Percentiles rank a stretch among this genome's conserved stretches.
These are phyloP conservation scores for Eutrema yunnanense DNA, from an alignment of 345 rosid genomes.

Conservation along the genomic window DNA sequence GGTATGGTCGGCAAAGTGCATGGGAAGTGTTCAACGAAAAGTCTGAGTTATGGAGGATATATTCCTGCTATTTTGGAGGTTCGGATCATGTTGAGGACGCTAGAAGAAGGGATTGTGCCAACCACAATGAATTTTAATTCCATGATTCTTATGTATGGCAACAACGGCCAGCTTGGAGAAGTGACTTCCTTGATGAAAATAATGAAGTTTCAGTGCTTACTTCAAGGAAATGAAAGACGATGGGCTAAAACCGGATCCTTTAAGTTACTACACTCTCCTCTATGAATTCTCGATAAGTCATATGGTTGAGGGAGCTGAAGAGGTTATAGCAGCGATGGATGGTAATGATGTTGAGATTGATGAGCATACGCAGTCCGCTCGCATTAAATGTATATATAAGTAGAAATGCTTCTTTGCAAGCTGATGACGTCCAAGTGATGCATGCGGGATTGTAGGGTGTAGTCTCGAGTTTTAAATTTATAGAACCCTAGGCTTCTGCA, in stretches of 20 bases:
- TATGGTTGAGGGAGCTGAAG: conserved; percentile 75
- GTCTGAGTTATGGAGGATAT: conserved; percentile 53
- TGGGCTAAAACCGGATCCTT: conserved; percentile 62
- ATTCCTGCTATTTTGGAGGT: conserved; percentile 68
- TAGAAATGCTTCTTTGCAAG: conserved; percentile 40
- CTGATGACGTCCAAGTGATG: too few species aligned
- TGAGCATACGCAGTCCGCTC: conserved; percentile 82
- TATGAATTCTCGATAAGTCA: conserved; percentile 76
- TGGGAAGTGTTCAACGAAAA: conserved; percentile 85
- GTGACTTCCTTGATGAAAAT: conserved; percentile 55
- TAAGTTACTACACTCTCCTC: conserved; percentile 76
- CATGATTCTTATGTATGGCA: conserved; percentile 80
- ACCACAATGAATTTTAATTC: conserved; percentile 85
- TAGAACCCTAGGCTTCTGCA: too few species aligned
- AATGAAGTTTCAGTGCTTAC: conserved; percentile 67
- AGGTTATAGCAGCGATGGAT: conserved; percentile 62
- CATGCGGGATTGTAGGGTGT: too few species aligned
- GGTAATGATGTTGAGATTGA: conserved; percentile 58
- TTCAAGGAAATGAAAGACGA: conserved; percentile 63
- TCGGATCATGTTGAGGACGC: conserved; percentile 49
- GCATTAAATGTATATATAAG: conserved; percentile 77
- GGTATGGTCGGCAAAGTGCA: too few species aligned
- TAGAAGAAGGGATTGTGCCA: conserved; percentile 62
- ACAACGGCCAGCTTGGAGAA: conserved; percentile 56
- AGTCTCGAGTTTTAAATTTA: too few species aligned